Evolutionary conservation across 441 rosid species (phyloP), one percentile per base, ranked within the genome.

Genomic region (Gossypium gossypioides): DNA sequence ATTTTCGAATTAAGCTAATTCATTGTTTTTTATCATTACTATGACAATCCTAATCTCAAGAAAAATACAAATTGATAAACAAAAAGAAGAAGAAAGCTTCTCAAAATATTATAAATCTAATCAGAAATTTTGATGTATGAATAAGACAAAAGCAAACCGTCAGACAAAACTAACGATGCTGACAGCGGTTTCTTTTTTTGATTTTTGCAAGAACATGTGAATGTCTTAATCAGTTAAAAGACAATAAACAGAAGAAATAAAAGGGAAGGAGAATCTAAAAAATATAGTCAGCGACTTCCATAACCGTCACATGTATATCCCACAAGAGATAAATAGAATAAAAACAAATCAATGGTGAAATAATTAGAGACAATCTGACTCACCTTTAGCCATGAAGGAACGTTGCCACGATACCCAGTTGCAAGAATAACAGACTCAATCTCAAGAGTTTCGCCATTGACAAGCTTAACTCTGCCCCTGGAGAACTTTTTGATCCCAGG

Each of bases 331-430:
- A 27, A 50, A 4, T 6, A 8, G 7, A 48, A 64, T 34, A 16
- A 72, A 58, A 69, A 50, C 13, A 48, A 48, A 52, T 18, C 42
- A 37, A 37, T 7, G 10, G 42, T 40, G 69, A 44, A 68, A 61
- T 18, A 29, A 62, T 19, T 58, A 16, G 6, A 22, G 10, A 34
- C 69, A 68, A 51, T 34, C 9, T 44, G 57, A 2, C 77, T 81
- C 72, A 87, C 96, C 94, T 86, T 79, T 0, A 93, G 90, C 97
- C 98, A 91, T 42, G 91, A 87, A 72, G 93, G 97, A 15, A 93
- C 97, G 62, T 87, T 93, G 90, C 98, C 90, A 62, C 91, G 81
- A 51, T 93, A 93, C 29, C 97, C 97, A 37, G 98, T 93, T 12
- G 97, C 98, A 5, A 91, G 88, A 75, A 93, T 6, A 3, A 91